These are phyloP conservation scores for Chytriomyces confervae DNA, from an alignment of 192 early-diverging fungal species.

Conservation along the genomic window DNA sequence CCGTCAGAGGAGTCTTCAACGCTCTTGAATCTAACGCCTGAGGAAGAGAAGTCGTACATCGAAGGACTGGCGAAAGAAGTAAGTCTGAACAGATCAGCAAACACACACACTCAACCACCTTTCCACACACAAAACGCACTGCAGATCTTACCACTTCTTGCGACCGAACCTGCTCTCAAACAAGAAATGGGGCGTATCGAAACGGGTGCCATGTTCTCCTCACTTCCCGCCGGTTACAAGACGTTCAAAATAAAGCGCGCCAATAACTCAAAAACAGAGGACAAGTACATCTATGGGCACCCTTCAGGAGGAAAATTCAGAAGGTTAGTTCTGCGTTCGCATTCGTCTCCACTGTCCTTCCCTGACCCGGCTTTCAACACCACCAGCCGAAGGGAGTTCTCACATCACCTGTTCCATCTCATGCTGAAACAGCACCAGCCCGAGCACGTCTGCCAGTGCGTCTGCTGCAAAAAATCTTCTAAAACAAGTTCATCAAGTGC, in stretches of 20 bases:
- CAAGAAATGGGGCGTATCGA: background rate
- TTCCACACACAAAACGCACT: background rate
- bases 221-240: slow-evolving; percentile 1
- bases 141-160: background rate
- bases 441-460: background rate
- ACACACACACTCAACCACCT: background rate
- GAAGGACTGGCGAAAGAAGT: background rate
- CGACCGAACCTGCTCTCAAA: background rate
- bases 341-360: background rate
- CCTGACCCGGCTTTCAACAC: background rate
- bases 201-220: background rate
- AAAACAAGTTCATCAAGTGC: background rate
- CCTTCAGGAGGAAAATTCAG: background rate
- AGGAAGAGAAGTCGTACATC: background rate
- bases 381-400: background rate
- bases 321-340: slow-evolving; percentile 4
- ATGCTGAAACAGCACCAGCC: background rate
- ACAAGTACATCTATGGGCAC: slow-evolving; percentile 15
- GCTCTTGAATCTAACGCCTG: background rate
- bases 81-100: background rate
- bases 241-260: background rate
- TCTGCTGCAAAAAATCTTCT: background rate
- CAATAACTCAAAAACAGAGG: background rate
- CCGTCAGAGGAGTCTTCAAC: background rate
- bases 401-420: background rate